These are phyloP conservation scores for Monosporozyma solicola DNA, from an alignment of 805 yeast genomes.

Conservation along the genomic window DNA sequence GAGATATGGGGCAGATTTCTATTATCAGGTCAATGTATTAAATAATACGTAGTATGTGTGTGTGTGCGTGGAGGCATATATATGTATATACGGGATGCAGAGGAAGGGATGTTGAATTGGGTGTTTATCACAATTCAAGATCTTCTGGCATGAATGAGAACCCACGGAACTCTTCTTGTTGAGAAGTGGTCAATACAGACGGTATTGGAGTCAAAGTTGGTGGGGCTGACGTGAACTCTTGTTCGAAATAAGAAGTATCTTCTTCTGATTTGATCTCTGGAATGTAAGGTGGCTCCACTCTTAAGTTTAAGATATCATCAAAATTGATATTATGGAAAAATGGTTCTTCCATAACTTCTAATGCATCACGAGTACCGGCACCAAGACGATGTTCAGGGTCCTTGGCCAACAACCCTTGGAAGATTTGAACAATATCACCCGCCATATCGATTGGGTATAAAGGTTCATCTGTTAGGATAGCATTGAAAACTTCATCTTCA, in stretches of 20 bases:
- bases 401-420: slow-evolving; percentile 83
- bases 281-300: slow-evolving; percentile 78
- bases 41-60: not conserved
- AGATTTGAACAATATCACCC: slow-evolving; percentile 85
- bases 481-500: slow-evolving; percentile 94
- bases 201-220: slow-evolving; percentile 94
- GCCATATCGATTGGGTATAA: slow-evolving; percentile 96
- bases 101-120: not conserved
- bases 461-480: slow-evolving; percentile 93
- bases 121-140: slow-evolving; percentile 24
- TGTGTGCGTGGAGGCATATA: not conserved
- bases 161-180: slow-evolving; percentile 96
- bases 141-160: slow-evolving; percentile 80
- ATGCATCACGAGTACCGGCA: slow-evolving; percentile 78
- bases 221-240: slow-evolving; percentile 87
- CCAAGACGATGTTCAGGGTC: slow-evolving; percentile 84
- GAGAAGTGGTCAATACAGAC: slow-evolving; percentile 69
- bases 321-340: slow-evolving; percentile 86
- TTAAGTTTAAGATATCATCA: slow-evolving; percentile 66
- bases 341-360: slow-evolving; percentile 91
- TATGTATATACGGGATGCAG: not conserved
- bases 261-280: slow-evolving; percentile 84
- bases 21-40: not conserved
- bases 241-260: slow-evolving; percentile 88
- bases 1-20: not conserved